Conservation (phyloP, 2,329 filamentous ascomycete species). For the Coleophoma crateriformis region DNA sequence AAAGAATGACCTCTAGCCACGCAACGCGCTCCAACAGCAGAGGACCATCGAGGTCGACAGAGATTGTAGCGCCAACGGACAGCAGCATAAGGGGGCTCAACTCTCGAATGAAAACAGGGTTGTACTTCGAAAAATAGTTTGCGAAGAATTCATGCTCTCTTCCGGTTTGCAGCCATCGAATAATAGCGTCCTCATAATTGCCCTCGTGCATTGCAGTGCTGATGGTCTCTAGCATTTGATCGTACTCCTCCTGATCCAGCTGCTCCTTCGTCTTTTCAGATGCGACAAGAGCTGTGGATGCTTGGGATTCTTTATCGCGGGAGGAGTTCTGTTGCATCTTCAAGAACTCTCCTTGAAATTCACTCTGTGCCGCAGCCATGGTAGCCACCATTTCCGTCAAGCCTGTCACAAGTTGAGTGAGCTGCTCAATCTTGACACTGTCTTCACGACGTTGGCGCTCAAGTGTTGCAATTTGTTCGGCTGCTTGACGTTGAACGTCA, state of each 20-base stretch:
- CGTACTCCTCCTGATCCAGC: constrained; percentile 44
- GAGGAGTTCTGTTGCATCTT: constrained; percentile 48
- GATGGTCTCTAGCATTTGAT: constrained; percentile 51
- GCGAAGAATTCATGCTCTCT: constrained; percentile 59
- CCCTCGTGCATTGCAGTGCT: constrained; percentile 56
- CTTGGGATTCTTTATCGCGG: constrained; percentile 29
- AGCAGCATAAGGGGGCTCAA: constrained; percentile 57
- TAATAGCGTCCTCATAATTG: constrained; percentile 56
- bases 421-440: constrained; percentile 63
- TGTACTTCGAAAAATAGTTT: constrained; percentile 44
- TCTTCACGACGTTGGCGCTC: constrained; percentile 24
- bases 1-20: constrained; percentile 57
- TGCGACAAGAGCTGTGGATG: constrained; percentile 16
- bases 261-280: constrained; percentile 39
- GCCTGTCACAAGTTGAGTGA: constrained; percentile 61
- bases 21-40: constrained; percentile 49
- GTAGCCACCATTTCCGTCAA: constrained; percentile 64
- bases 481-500: constrained; percentile 58
- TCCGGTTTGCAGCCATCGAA: constrained; percentile 62
- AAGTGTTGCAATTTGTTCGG: constrained; percentile 23
- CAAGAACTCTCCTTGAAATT: constrained; percentile 61
- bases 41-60: constrained; percentile 48
- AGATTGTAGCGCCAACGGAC: constrained; percentile 59
- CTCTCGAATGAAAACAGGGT: constrained; percentile 46
- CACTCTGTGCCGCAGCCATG: constrained; percentile 63